Conservation (phyloP, 2,329 filamentous ascomycete genomes). For the Colletotrichum endophyticum region DNA sequence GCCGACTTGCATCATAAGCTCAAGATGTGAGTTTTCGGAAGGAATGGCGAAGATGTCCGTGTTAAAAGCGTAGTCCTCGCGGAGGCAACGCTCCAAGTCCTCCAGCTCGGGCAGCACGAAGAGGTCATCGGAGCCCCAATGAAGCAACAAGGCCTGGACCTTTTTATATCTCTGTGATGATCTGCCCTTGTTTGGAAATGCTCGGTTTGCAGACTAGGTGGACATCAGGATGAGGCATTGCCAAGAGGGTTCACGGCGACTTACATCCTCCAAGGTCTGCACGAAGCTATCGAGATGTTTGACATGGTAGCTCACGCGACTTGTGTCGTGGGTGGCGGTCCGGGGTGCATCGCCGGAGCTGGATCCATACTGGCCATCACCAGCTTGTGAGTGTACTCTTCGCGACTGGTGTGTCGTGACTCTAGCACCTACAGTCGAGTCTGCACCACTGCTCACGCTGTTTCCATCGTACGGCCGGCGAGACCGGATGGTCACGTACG, state of each 20-base stretch:
- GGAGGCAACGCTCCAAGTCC: conserved; percentile 59
- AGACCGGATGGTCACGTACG: conserved; percentile 60
- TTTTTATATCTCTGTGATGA: conserved; percentile 60
- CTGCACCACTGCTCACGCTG: conserved; percentile 52
- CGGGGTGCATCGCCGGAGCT: conserved; percentile 42
- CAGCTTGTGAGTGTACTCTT: conserved; percentile 18
- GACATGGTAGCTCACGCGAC: conserved; percentile 62
- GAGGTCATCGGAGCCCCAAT: conserved; percentile 64
- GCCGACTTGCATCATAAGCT: conserved; percentile 61
- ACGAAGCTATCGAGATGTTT: conserved; percentile 62
- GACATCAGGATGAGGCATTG: neutral
- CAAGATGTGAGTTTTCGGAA: conserved; percentile 61
- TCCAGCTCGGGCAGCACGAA: conserved; percentile 64
- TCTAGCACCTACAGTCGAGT: conserved; percentile 50
- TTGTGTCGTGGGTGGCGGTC: conserved; percentile 60
- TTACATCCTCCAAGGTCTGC: conserved; percentile 57
- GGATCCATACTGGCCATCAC: conserved; percentile 46
- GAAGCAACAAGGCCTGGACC: conserved; percentile 58
- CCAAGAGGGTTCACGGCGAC: conserved; percentile 25
- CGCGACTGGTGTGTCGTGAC: neutral
- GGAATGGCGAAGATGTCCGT: conserved; percentile 65
- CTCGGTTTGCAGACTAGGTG: conserved; percentile 54
- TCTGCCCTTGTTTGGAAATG: conserved; percentile 61
- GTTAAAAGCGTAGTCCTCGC: conserved; percentile 59
- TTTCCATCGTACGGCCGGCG: conserved; percentile 49